Evolutionary conservation across 257 asterid genomes (phyloP), one percentile per base, ranked within the genome.

Genomic region (Mitragyna speciosa): DNA sequence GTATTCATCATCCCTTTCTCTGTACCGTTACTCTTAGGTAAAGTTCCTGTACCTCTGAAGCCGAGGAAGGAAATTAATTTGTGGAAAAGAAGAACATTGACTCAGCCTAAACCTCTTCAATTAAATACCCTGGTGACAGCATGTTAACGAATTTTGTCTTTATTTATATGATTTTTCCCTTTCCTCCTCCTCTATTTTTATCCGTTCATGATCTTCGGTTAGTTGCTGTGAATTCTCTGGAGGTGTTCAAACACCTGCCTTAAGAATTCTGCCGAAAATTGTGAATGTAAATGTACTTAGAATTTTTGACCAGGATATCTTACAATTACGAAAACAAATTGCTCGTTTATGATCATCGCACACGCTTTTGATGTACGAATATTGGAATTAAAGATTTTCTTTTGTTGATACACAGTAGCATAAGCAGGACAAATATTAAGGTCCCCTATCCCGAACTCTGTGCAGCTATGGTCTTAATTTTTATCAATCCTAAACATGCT

Each of bases 61-160:
- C 95, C 96, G 79, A 94, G 87, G 83, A 92, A 89, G 80, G 97
- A 94, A 84, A 89, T 94, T 69, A 94, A 94, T 88, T 76, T 94
- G 82, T 92, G 98, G 98, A 91, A 88, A 52, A 90, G 97, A 78
- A 88, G 98, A 89, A 92, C 94, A 5, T 84, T 91, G 97, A 86
- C 92, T 36, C 88, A 83, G 85, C 98, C 97, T 30, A 84, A 79
- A 82, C 94, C 93, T 24, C 93, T 92, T 73, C 91, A 89, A 28
- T 11, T 83, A 59, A 65, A 59, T 73, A 65, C 20, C 45, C 0
- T 77, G 54, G 72, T 16, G 52, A 33, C 47, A 63, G 48, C n/a
- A 8, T 16, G 33, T 63, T 76, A 64, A 12, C 24, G 11, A n/a
- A 20, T 10, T 52, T 52, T 77, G 43, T 11, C 31, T 75, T 54